Evolutionary conservation across 163 green algal genomes (phyloP).

Genomic region (Scenedesmus sp.): DNA sequence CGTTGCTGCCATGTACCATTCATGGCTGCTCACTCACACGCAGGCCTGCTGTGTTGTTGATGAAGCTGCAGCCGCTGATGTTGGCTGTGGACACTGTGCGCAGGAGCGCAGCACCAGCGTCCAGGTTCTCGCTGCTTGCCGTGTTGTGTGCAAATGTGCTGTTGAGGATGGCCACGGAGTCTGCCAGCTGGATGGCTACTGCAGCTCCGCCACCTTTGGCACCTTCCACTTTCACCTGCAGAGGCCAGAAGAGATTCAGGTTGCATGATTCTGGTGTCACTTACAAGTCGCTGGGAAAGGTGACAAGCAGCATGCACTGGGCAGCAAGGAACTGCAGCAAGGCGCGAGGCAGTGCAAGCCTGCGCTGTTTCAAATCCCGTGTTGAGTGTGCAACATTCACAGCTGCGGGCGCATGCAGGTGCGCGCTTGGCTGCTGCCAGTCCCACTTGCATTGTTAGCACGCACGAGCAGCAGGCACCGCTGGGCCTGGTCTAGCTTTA

Average conservation of each 20-base stretch:
- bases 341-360: too few relatives aligned
- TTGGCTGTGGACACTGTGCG: not conserved
- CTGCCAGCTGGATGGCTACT: not conserved
- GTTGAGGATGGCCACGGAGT: not conserved
- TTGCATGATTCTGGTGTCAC: not conserved
- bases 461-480: too few relatives aligned
- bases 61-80: not conserved
- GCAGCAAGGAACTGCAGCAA: too few relatives aligned
- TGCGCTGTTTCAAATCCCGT: too few relatives aligned
- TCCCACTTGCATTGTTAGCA: too few relatives aligned
- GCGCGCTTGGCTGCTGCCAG: too few relatives aligned
- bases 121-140: not conserved
- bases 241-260: too few relatives aligned
- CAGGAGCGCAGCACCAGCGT: not conserved
- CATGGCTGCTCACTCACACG: not conserved
- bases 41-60: not conserved
- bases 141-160: constrained; percentile 21
- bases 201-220: not conserved
- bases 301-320: not conserved
- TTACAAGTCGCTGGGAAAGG: not conserved
- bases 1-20: too few relatives aligned
- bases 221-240: not conserved
- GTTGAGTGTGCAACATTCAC: too few relatives aligned
- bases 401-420: too few relatives aligned
- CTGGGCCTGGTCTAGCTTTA: too few relatives aligned